Conservation (phyloP, 2,329 filamentous ascomycete genomes). For the Apiospora koreana region DNA sequence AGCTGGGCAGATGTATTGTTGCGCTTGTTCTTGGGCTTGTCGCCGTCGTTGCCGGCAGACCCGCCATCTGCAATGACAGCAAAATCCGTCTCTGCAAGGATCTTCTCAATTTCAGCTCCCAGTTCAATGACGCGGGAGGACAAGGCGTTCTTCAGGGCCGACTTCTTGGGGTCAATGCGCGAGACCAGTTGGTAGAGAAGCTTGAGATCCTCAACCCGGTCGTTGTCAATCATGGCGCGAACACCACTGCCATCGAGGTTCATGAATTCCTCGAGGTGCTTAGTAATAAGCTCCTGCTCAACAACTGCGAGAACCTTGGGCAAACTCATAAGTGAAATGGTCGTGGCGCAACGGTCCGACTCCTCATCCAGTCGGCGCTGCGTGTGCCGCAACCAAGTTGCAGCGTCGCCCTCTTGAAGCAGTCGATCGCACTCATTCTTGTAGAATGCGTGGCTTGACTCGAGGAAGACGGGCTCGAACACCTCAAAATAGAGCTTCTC, state of each 20-base stretch:
- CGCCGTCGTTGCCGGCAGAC: constrained; percentile 48
- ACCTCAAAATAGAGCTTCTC: constrained; percentile 80
- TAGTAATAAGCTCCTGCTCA: constrained; percentile 76
- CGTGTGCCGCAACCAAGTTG: constrained; percentile 78
- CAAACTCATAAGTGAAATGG: constrained; percentile 72
- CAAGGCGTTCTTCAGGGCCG: constrained; percentile 68
- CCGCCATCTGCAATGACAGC: constrained; percentile 31
- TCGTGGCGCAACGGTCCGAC: constrained; percentile 78
- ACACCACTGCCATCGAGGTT: constrained; percentile 83
- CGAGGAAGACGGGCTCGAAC: constrained; percentile 80
- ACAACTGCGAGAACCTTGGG: constrained; percentile 75
- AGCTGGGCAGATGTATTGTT: constrained; percentile 69
- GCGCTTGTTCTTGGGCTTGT: constrained; percentile 50
- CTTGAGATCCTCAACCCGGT: constrained; percentile 75
- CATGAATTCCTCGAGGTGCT: constrained; percentile 79
- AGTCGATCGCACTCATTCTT: constrained; percentile 71
- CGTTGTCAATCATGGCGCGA: constrained; percentile 88
- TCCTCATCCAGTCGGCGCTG: constrained; percentile 78
- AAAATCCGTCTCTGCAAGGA: constrained; percentile 57
- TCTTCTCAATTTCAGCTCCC: constrained; percentile 79
- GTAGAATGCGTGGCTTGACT: constrained; percentile 74
- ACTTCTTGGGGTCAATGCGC: constrained; percentile 75
- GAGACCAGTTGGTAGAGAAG: constrained; percentile 79
- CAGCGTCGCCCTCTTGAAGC: constrained; percentile 76
- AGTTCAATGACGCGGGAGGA: constrained; percentile 76